phyloP scores from a whole-genome alignment of 768 basidiomycete species.

The Rhodotorula kratochvilovae region DNA sequence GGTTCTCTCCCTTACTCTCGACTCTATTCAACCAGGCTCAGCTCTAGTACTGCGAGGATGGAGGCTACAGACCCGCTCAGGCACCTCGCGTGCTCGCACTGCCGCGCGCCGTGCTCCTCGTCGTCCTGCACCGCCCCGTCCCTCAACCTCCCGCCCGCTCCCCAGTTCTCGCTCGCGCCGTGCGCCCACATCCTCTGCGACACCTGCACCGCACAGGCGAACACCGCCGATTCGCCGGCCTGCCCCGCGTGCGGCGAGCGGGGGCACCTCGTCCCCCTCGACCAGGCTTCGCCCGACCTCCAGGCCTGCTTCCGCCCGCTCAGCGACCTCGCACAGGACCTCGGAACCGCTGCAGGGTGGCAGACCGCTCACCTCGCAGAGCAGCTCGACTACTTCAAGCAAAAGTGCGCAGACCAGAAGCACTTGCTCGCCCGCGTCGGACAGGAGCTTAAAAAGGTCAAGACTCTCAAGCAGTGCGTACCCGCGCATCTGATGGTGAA shows the following conservation, averaged over 20 bases:
- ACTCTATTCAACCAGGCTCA: no score
- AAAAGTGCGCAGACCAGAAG: constrained; percentile 29
- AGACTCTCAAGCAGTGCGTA: constrained; percentile 7
- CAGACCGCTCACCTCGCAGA: constrained; percentile 16
- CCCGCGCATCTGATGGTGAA: neutral
- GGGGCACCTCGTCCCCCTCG: constrained; percentile 10
- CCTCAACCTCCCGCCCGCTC: neutral
- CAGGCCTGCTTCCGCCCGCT: constrained; percentile 17
- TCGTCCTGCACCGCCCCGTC: neutral
- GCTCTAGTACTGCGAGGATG: neutral
- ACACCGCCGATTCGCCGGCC: neutral
- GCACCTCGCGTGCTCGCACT: constrained; percentile 23
- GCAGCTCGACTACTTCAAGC: constrained; percentile 19
- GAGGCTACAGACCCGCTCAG: neutral
- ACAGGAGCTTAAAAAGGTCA: constrained; percentile 1
- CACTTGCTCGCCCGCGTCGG: neutral
- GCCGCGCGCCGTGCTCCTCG: neutral
- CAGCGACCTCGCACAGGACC: neutral
- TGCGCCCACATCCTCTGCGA: constrained; percentile 29
- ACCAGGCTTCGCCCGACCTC: neutral
- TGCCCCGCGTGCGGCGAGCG: constrained; percentile 16
- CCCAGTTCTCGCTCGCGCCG: constrained; percentile 7
- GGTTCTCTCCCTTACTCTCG: no score
- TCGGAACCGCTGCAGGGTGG: constrained; percentile 5
- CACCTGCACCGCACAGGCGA: neutral